These are phyloP conservation scores for Nakazawaea populi DNA, from an alignment of 805 yeast species.

Conservation along the genomic window DNA sequence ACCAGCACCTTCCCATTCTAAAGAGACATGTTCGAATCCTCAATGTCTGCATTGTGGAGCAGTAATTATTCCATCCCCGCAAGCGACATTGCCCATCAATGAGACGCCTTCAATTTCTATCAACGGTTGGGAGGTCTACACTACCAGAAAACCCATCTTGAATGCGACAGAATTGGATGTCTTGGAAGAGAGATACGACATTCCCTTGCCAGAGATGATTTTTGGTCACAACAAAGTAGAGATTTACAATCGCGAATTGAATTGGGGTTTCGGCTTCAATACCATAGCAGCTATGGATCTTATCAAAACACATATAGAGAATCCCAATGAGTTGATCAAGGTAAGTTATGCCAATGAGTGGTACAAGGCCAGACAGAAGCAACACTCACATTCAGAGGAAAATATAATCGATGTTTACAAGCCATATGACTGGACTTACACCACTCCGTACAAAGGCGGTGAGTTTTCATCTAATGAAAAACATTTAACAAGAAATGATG, in stretches of 20 bases:
- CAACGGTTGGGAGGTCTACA: conserved; percentile 70
- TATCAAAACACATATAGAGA: conserved; percentile 41
- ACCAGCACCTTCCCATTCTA: conserved; percentile 11
- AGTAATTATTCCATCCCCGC: conserved; percentile 75
- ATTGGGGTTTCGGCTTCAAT: conserved; percentile 56
- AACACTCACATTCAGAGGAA: conserved; percentile 21
- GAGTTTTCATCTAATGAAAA: conserved; percentile 15
- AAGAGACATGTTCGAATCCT: conserved; percentile 20
- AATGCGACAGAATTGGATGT: conserved; percentile 68
- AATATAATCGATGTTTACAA: conserved; percentile 54
- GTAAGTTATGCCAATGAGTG: conserved; percentile 89
- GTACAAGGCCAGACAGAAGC: conserved; percentile 40
- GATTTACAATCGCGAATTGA: conserved; percentile 33
- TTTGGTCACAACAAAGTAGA: conserved; percentile 77
- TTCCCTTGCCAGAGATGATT: conserved; percentile 96
- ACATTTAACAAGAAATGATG: conserved; percentile 23
- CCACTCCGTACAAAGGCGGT: conserved; percentile 73
- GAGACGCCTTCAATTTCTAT: conserved; percentile 68
- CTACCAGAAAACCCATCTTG: conserved; percentile 72
- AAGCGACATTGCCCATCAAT: conserved; percentile 53
- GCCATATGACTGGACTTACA: conserved; percentile 96
- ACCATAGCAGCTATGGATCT: conserved; percentile 68
- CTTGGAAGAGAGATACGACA: conserved; percentile 53
- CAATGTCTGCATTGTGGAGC: conserved; percentile 60
- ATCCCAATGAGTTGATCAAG: conserved; percentile 36